Conservation (phyloP, 495 filamentous ascomycete genomes). For the Aspergillus bertholletiae region DNA sequence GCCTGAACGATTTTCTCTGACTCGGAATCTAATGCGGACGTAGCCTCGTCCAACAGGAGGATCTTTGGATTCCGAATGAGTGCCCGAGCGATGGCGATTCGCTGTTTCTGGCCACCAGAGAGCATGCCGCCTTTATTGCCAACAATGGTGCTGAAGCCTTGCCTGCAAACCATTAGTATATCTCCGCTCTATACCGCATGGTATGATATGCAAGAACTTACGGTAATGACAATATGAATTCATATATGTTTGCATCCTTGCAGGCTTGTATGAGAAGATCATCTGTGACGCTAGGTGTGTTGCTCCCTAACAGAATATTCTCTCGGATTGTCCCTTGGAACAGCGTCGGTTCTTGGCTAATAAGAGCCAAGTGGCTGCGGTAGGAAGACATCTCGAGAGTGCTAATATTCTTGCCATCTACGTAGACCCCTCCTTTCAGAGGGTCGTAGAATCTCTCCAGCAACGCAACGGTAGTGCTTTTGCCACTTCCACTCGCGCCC, state of each 20-base stretch:
- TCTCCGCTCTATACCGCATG: neutral
- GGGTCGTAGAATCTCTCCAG: conserved; percentile 85
- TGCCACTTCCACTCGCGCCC: conserved; percentile 77
- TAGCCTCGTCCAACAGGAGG: conserved; percentile 78
- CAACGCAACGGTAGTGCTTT: conserved; percentile 73
- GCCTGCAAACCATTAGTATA: conserved; percentile 27
- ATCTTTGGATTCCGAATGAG: conserved; percentile 68
- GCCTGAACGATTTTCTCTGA: conserved; percentile 79
- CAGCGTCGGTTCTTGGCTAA: conserved; percentile 80
- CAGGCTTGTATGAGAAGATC: conserved; percentile 68
- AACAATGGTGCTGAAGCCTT: conserved; percentile 71
- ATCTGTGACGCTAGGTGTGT: conserved; percentile 59
- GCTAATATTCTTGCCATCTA: conserved; percentile 73
- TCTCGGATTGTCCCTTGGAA: conserved; percentile 83
- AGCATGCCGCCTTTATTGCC: conserved; percentile 75
- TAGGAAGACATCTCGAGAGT: conserved; percentile 71
- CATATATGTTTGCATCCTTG: conserved; percentile 85
- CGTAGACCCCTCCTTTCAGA: conserved; percentile 60
- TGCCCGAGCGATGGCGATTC: conserved; percentile 74
- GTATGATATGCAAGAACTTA: conserved; percentile 15
- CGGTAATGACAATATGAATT: conserved; percentile 74
- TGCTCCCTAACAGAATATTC: conserved; percentile 69
- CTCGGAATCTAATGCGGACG: conserved; percentile 75
- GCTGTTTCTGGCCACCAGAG: conserved; percentile 82
- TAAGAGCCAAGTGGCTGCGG: conserved; percentile 69